phyloP scores from a whole-genome alignment of 768 basidiomycete genomes.

The Calvatia gigantea region DNA sequence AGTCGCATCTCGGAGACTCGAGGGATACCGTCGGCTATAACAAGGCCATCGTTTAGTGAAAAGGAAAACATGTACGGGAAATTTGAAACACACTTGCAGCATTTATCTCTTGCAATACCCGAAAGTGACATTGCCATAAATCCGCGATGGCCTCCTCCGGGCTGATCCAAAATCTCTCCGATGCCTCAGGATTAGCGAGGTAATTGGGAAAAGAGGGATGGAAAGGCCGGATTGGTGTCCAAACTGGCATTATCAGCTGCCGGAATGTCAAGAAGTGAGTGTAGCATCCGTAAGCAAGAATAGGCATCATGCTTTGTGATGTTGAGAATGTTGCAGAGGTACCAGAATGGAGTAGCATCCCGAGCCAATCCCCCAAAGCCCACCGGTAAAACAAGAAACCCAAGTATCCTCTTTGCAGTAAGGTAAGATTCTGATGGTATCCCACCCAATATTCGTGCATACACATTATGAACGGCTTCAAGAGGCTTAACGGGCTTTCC shows the following conservation, averaged over 20 bases:
- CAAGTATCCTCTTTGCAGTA: background rate
- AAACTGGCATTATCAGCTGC: background rate
- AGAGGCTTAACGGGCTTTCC: background rate
- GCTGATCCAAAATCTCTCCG: background rate
- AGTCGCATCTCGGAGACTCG: background rate
- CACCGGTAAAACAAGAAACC: background rate
- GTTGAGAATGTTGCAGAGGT: background rate
- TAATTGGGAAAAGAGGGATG: background rate
- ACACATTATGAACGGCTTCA: background rate
- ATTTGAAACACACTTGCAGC: background rate
- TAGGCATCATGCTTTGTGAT: background rate
- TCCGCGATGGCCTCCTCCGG: background rate
- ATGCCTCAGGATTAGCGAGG: background rate
- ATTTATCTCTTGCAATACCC: background rate
- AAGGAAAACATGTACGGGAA: background rate
- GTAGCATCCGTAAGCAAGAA: background rate
- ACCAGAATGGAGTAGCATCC: background rate
- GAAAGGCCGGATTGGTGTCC: background rate
- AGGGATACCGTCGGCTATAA: background rate
- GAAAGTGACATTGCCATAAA: background rate
- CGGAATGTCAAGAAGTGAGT: background rate
- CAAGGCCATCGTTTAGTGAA: no score
- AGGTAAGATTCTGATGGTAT: background rate
- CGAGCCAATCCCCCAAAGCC: background rate
- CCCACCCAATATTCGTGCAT: background rate